Evolutionary conservation across 345 rosid species (phyloP), one percentile per base, ranked within the genome.

Genomic region (Arabis alpina): DNA sequence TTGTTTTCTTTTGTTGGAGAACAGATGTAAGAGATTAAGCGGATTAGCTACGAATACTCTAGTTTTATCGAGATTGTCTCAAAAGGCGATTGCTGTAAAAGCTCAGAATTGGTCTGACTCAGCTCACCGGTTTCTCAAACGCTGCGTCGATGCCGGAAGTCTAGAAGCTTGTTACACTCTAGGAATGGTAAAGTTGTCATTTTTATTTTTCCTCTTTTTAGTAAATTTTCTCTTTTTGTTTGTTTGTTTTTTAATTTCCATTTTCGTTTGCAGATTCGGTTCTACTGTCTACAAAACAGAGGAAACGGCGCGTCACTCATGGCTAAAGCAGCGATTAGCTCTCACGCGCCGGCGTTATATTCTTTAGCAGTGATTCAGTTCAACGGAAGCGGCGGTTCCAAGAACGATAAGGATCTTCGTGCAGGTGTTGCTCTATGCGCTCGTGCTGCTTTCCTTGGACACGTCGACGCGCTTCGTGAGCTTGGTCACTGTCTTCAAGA

Each of bases 401-500:
- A 94, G 74, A 89, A 82, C 73, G 97, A 91, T 37, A 94, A 94
- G 63, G 96, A 94, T 76, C 85, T 94, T 3, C 77, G 96, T 13
- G 97, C 96, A 16, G 99, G 99, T 28, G 97, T 89, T 2, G 97
- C 97, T 49, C 54, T 94, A 5, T 91, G 99, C 40, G 96, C 97
- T 2, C 88, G 99, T 48, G 91, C 99, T 1, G 97, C 99, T 49
- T 91, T 85, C 59, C 74, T 91, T 0, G 97, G 97, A 44, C 95
- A 91, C 67, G 84, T 94, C 39, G 99, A 94, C 27, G 99, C 99
- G 8, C 77, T 88, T 0, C 96, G 99, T 2, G 97, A 94, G 86
- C 90, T 94, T 2, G 99, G 99, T 49, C 99, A 94, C 88, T 94
- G 99, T 63, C 86, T 94, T 4, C 96, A 89, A 51, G 99, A 94